Evolutionary conservation across 2,329 filamentous ascomycete species (phyloP), one percentile per base, ranked within the genome.

Genomic region (Talaromyces piceae): DNA sequence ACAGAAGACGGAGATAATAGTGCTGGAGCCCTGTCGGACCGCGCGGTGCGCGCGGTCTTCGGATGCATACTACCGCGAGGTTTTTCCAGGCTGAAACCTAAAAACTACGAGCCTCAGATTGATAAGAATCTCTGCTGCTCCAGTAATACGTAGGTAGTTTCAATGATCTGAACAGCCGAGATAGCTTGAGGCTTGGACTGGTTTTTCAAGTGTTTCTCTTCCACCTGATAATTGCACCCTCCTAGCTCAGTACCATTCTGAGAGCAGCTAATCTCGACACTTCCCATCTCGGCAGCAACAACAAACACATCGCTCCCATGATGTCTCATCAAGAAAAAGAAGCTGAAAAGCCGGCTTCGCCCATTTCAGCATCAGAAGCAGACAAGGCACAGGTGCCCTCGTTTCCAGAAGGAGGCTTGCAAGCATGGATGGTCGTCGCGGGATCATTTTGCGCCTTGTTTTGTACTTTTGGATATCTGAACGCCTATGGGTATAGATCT

Each of bases 381-480:
- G 18, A 18, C 31, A n/a, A n/a, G 31, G n/a, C 31, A 6, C 31
- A 9, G 13, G 30, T 12, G 4, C 41, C 41, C 12, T 16, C 41
- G 4, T 48, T 48, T 13, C 67, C 22, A 44, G 62, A 55, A 53
- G 61, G 61, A 4, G 62, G 58, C 7, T 11, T 51, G 2, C 41
- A 45, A 31, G 62, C 62, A 7, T 65, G 63, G 61, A 53, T 61
- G 1, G 59, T 62, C 11, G 59, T 59, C 8, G 52, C 53, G 7
- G 61, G 60, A 11, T 55, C 55, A 18, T 54, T 56, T 27, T 57
- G 50, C 25, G 53, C 60, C 23, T 66, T 73, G 48, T 74, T 75
- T 57, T 67, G 60, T 2, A 63, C 58, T n/a, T 58, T 76, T 0
- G 73, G 73, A 12, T 72, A 71, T 52, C 53, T 66, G 44, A 76